Base-by-base conservation (phyloP, 208 protist genomes). In the Wallacemonas collosoma region DNA sequence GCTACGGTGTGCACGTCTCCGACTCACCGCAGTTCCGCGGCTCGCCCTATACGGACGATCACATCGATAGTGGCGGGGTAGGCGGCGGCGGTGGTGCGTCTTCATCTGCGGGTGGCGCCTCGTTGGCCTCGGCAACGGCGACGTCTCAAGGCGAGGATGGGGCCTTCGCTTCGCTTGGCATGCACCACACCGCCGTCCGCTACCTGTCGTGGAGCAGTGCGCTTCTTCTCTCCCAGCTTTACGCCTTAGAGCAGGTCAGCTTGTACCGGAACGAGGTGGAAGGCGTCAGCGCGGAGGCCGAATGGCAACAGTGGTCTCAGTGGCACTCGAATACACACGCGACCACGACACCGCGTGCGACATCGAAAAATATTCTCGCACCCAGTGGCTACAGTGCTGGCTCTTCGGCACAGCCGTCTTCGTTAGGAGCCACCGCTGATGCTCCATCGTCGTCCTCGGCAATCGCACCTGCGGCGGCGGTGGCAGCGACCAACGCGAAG, bases 151-250 rank as follows among this genome's bases (percentile, higher is more conserved):
- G 40, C 8, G 43, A 44, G n/a, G 60, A 65, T 9, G 60, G 60
- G 15, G 60, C 40, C 12, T 50, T 65, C 17, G 43, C 60, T 7
- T 51, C 60, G 3, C 40, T 65, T 8, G 60, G 60, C 40, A 26
- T 48, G 40, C 60, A 65, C 1, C 60, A 65, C 69, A 39, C 43
- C 43, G 40, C 62, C 7, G 58, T 81, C 17, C 77, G 71, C 14
- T 76, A 82, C 57, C 72, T 86, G 54, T 77, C 71, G 50, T 83
- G 81, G 73, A 78, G 80, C 67, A 81, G 77, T 9, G 75, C 77
- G 44, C 75, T 76, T 61, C 74, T 86, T 35, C 77, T 86, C 41
- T 83, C 81, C 38, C 75, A 80, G 54, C 55, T 86, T 15, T 86
- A 71, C 51, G 70, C 68, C 2, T 61, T 79, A 15, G 81, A 83